Evolutionary conservation across 2,329 filamentous ascomycete species (phyloP).

Genomic region (Trichoderma simmonsii): DNA sequence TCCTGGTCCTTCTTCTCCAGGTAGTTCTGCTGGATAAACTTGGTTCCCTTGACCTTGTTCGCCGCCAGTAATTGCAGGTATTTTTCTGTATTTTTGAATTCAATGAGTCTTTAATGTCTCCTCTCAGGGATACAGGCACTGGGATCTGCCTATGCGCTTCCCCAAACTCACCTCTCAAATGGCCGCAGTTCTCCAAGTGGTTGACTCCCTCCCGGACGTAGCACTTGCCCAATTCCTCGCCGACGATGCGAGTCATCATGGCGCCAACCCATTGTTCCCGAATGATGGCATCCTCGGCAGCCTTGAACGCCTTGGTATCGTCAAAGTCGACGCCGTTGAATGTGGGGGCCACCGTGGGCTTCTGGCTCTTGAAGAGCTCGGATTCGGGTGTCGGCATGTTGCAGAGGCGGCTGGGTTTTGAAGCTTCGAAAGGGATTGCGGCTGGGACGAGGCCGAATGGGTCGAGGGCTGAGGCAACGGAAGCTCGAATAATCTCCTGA

Average conservation of each 20-base stretch:
- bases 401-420: conserved; percentile 22
- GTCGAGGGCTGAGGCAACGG: conserved; percentile 20
- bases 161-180: conserved; percentile 67
- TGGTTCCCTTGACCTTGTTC: conserved; percentile 73
- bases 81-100: conserved; percentile 53
- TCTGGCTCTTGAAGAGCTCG: conserved; percentile 75
- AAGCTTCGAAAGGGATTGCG: neutral
- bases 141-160: neutral
- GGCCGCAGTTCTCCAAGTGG: conserved; percentile 82
- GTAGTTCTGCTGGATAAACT: conserved; percentile 79
- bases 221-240: conserved; percentile 82
- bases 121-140: too few species aligned
- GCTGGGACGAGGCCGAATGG: conserved; percentile 18
- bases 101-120: conserved; percentile 9
- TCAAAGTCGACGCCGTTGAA: conserved; percentile 88
- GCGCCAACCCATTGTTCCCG: conserved; percentile 85
- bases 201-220: conserved; percentile 82
- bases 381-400: conserved; percentile 82
- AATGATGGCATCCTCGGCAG: conserved; percentile 77
- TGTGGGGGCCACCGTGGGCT: conserved; percentile 75
- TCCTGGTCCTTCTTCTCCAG: conserved; percentile 50
- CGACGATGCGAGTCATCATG: conserved; percentile 82
- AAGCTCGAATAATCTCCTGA: conserved; percentile 22
- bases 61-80: conserved; percentile 76
- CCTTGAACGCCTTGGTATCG: conserved; percentile 76